phyloP scores from a whole-genome alignment of 257 asterid species.

The Gentiana dahurica region DNA sequence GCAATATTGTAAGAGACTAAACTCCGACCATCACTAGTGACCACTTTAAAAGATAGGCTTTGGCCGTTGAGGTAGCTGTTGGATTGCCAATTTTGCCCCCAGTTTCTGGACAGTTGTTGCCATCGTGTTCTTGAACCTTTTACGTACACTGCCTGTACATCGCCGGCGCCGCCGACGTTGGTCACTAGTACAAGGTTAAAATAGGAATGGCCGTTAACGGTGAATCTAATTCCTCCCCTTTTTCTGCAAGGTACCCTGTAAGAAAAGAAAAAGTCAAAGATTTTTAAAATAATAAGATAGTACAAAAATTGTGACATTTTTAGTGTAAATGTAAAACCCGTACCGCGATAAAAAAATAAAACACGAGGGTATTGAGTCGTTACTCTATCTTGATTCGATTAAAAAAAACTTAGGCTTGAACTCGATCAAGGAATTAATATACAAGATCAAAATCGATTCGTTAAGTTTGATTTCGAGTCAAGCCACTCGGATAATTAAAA shows the following conservation, averaged over 20 bases:
- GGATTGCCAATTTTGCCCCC: slow-evolving; percentile 99
- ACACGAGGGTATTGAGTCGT: too few species aligned
- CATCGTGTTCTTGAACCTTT: slow-evolving; percentile 79
- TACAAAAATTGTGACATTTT: too few species aligned
- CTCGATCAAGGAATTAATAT: too few species aligned
- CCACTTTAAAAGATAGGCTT: slow-evolving; percentile 64
- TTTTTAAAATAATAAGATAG: too few species aligned
- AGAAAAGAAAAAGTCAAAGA: neutral
- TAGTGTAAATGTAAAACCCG: too few species aligned
- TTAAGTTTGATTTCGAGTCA: too few species aligned
- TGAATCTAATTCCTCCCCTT: slow-evolving; percentile 82
- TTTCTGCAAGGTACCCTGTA: slow-evolving; percentile 79
- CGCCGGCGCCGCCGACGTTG: slow-evolving; percentile 90
- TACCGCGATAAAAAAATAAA: too few species aligned
- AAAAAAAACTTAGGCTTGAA: too few species aligned
- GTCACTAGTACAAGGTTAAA: slow-evolving; percentile 83
- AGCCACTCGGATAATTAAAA: too few species aligned
- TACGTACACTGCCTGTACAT: slow-evolving; percentile 58
- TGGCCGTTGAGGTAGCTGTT: slow-evolving; percentile 82
- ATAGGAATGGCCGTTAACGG: slow-evolving; percentile 75
- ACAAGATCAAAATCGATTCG: too few species aligned
- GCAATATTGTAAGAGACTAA: slow-evolving; percentile 72
- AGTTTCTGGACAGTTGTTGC: slow-evolving; percentile 89
- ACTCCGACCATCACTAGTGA: slow-evolving; percentile 71
- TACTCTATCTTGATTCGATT: too few species aligned